A percentile compares a stretch with the other conserved stretches of the same genome.
These are phyloP conservation scores for Bertia moriformis DNA, from an alignment of 2,329 filamentous ascomycete species.

Conservation along the genomic window DNA sequence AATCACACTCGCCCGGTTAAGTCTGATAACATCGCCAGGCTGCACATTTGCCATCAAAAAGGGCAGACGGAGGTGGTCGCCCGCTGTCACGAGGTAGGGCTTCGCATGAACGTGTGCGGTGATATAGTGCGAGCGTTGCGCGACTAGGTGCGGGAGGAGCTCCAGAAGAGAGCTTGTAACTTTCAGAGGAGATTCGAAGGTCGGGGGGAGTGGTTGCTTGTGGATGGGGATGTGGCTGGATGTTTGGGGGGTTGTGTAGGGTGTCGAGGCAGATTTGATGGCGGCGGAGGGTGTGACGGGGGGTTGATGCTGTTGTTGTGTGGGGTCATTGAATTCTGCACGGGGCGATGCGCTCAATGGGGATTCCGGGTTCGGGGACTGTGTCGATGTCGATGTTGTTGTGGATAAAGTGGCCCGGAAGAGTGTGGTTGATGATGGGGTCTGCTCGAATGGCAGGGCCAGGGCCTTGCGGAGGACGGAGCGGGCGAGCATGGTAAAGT, in stretches of 20 bases:
- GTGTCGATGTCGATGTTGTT: background rate
- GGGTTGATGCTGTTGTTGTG: slow-evolving; percentile 1
- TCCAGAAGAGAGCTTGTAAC: slow-evolving; percentile 40
- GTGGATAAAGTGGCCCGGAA: background rate
- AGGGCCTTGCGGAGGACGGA: background rate
- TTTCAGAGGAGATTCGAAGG: slow-evolving; percentile 15
- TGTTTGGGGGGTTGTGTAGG: slow-evolving; percentile 16
- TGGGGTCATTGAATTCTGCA: background rate
- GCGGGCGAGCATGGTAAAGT: background rate
- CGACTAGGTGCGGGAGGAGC: slow-evolving; percentile 56
- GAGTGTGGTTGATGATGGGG: background rate
- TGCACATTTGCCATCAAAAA: slow-evolving; percentile 64
- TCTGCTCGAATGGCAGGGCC: background rate
- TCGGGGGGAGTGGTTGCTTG: slow-evolving; percentile 13
- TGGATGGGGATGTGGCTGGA: slow-evolving; percentile 5
- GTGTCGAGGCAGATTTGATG: slow-evolving; percentile 2
- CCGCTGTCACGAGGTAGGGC: slow-evolving; percentile 65
- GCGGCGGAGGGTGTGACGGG: slow-evolving; percentile 2
- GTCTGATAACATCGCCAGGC: slow-evolving; percentile 71
- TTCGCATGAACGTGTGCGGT: slow-evolving; percentile 66
- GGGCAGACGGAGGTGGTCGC: slow-evolving; percentile 63
- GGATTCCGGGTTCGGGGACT: background rate
- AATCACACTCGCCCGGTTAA: slow-evolving; percentile 71
- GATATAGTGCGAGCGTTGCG: slow-evolving; percentile 65
- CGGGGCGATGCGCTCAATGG: background rate